Base-by-base conservation (phyloP, 169 alveolate species). In the Plasmodium relictum region DNA sequence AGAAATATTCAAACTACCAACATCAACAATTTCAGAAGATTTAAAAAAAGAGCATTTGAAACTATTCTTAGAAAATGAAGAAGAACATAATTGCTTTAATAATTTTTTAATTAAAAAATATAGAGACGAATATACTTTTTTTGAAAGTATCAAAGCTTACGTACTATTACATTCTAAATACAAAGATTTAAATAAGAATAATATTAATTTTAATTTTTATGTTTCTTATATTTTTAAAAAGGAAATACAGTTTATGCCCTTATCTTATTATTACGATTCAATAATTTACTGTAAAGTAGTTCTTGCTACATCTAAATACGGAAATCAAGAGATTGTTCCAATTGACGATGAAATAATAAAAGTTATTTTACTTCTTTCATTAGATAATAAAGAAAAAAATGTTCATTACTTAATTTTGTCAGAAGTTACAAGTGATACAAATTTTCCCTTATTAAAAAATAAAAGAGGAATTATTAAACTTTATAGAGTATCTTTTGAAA, bases 381-480 rank as follows among this genome's bases (percentile, higher is more conserved):
- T 80, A 52, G 90, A 80, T 68, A 80, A 80, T 80, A 65, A 80
- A 80, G 50, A 80, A 31, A 80, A 80, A 59, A 80, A 80, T 80
- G 69, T 65, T 3, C 90, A 80, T 44, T 80, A 80, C 54, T 80
- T 80, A 80, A 80, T 80, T n/a, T 59, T 14, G 0, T 65, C 73
- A 16, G 73, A 65, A 65, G 83, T 80, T n/a, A 80, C 12, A 22
- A 22, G 54, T 31, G 90, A 80, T 61, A 80, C 90, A 24, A 52
- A 80, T 24, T 80, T 66, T 68, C 63, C 50, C 20, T 14, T 80
- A 8, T n/a, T 80, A n/a, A 80, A 68, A 59, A 80, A 26, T 10
- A 80, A 80, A 80, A 80, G 22, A 16, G 90, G 90, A 24, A 59
- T 80, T 16, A 72, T 80, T 31, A 80, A 52, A 54, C 26, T 80